phyloP scores from a whole-genome alignment of 139 green algal genomes.

The Volvox reticuliferus region DNA sequence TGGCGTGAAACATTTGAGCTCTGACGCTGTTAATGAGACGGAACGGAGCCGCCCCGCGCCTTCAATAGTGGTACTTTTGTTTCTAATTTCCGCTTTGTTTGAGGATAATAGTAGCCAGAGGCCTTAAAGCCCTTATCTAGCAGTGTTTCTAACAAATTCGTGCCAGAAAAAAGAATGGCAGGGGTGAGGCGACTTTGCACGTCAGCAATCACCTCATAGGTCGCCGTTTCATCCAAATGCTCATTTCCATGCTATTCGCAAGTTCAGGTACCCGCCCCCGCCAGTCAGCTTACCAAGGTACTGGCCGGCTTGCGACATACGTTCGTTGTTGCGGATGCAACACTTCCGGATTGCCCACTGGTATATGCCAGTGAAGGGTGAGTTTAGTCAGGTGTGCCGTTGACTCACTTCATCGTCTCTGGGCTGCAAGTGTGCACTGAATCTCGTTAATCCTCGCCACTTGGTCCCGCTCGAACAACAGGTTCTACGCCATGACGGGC shows the following conservation, averaged over 20 bases:
- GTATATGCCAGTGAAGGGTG: slow-evolving; percentile 93
- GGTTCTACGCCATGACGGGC: slow-evolving; percentile 97
- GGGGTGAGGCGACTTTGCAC: not conserved
- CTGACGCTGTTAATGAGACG: not conserved
- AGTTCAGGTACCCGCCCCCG: slow-evolving; percentile 40
- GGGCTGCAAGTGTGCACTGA: not conserved
- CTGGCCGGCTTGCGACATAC: slow-evolving; percentile 89
- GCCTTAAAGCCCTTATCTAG: not conserved
- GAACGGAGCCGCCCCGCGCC: slow-evolving; percentile 16
- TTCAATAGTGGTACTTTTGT: not conserved
- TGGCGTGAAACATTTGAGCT: not conserved
- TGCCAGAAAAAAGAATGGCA: slow-evolving; percentile 14
- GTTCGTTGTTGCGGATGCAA: slow-evolving; percentile 96
- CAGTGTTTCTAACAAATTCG: not conserved
- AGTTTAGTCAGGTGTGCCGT: not conserved
- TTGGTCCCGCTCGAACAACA: slow-evolving; percentile 46
- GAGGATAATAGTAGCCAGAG: not conserved
- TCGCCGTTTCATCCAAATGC: not conserved
- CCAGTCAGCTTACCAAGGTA: slow-evolving; percentile 81
- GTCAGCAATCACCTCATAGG: not conserved
- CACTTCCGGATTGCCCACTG: slow-evolving; percentile 94
- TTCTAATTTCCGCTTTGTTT: not conserved
- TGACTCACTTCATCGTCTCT: not conserved
- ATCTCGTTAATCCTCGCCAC: not conserved
- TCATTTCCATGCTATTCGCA: not conserved